These are phyloP conservation scores for Pseudogymnoascus sp. DNA, from an alignment of 2,329 filamentous ascomycete species.

Conservation along the genomic window DNA sequence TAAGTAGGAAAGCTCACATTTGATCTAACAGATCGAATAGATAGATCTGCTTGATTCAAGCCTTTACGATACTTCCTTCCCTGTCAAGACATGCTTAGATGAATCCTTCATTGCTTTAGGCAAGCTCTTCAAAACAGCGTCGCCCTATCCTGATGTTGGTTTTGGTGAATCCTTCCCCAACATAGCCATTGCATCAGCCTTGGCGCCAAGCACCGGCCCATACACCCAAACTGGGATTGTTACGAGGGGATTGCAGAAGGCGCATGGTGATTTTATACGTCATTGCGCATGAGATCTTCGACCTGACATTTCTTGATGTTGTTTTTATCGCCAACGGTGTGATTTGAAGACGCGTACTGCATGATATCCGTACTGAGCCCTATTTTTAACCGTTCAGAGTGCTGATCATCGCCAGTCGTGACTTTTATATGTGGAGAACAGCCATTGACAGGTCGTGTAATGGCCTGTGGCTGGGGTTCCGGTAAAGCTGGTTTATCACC, in stretches of 20 bases:
- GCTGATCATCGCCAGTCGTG: neutral
- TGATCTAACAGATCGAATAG: neutral
- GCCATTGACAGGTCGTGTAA: too few species aligned
- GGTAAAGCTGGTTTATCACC: neutral
- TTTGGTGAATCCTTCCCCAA: neutral
- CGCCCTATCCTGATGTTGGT: neutral
- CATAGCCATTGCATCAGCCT: neutral
- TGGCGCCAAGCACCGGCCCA: neutral
- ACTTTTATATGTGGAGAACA: neutral
- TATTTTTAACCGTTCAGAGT: neutral
- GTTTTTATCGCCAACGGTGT: neutral
- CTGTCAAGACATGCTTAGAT: neutral
- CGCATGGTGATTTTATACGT: neutral
- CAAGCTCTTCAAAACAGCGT: neutral
- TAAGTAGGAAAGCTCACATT: neutral
- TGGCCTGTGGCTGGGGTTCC: neutral
- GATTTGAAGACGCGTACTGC: neutral
- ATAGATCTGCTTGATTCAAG: too few species aligned
- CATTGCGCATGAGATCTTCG: neutral
- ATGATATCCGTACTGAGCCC: neutral
- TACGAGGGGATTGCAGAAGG: neutral
- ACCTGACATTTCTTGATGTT: neutral
- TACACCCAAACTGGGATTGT: neutral
- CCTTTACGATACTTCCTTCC: neutral
- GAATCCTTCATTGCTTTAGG: neutral